A percentile compares a stretch with the other conserved stretches of the same genome.
These are phyloP conservation scores for Citrus mangshanensis DNA, from an alignment of 345 rosid genomes.

Conservation along the genomic window DNA sequence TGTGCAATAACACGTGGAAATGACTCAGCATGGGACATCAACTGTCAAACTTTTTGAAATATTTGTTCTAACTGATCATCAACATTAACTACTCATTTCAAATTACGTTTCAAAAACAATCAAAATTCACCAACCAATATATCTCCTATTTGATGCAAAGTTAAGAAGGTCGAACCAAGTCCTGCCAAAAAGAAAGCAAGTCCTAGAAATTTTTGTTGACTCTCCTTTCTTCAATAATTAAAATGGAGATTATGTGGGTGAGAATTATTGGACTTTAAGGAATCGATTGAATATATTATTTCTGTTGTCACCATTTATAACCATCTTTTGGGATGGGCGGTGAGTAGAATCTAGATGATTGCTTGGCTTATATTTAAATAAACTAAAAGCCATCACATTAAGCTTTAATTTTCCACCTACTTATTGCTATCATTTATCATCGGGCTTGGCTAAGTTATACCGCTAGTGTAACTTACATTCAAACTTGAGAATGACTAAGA, in stretches of 20 bases:
- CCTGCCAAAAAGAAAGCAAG: conserved; percentile 18
- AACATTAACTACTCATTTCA: neutral
- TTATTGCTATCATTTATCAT: neutral
- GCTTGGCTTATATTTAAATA: neutral
- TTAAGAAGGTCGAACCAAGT: neutral
- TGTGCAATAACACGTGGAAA: conserved; percentile 7
- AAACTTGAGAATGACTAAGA: too few relatives aligned
- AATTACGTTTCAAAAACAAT: neutral
- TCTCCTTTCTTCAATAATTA: neutral
- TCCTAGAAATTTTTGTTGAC: conserved; percentile 3
- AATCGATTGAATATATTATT: neutral
- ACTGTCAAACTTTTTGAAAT: neutral
- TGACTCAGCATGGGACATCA: conserved; percentile 25
- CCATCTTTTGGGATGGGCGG: conserved; percentile 7
- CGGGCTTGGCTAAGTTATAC: too few relatives aligned
- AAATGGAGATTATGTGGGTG: conserved; percentile 8
- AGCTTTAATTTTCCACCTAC: neutral
- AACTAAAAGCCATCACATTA: neutral
- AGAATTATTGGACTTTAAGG: neutral
- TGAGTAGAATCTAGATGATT: conserved; percentile 17
- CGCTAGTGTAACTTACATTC: too few relatives aligned
- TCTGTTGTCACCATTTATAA: neutral
- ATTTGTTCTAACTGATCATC: neutral
- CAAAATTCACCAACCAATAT: conserved; percentile 15
- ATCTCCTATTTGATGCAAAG: neutral